Percentiles rank a stretch among this genome's conserved stretches.
Conservation (phyloP, 208 protist species). For the Naegleria gruberi region DNA sequence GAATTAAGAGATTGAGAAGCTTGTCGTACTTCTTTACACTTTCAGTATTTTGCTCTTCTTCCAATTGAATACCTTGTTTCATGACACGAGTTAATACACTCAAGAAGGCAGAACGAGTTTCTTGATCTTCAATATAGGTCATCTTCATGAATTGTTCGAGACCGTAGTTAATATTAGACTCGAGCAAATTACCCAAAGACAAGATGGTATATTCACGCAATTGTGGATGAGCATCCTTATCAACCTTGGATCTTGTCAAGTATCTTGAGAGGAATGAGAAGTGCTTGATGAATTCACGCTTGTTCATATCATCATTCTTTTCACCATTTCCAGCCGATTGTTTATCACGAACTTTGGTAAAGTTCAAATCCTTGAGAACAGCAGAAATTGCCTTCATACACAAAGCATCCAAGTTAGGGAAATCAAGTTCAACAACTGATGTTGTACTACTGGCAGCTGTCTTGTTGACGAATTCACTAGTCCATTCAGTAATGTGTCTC, state of each 20-base stretch:
- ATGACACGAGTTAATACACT: not conserved
- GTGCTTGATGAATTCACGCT: conserved; percentile 10
- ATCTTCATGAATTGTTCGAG: conserved; percentile 13
- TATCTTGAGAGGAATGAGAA: not conserved
- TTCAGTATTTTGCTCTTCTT: not conserved
- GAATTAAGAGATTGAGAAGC: not conserved
- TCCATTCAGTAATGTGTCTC: not conserved
- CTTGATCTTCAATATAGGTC: conserved; percentile 10
- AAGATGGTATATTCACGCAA: not conserved
- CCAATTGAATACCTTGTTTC: conserved; percentile 20
- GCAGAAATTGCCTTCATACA: conserved; percentile 7
- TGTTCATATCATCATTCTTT: not conserved
- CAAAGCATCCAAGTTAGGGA: not conserved
- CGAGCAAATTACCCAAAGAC: not conserved
- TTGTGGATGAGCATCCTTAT: not conserved
- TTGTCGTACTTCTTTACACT: not conserved
- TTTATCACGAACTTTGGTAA: not conserved
- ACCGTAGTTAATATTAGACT: conserved; percentile 11
- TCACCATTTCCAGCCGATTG: not conserved
- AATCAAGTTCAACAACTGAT: not conserved
- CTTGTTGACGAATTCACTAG: not conserved
- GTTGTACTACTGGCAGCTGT: not conserved
- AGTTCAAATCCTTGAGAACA: not conserved
- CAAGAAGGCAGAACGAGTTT: conserved; percentile 12
- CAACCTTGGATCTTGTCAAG: not conserved